Evolutionary conservation across 2,329 filamentous ascomycete species (phyloP), one percentile per base, ranked within the genome.

Genomic region (Diaporthe capsici): DNA sequence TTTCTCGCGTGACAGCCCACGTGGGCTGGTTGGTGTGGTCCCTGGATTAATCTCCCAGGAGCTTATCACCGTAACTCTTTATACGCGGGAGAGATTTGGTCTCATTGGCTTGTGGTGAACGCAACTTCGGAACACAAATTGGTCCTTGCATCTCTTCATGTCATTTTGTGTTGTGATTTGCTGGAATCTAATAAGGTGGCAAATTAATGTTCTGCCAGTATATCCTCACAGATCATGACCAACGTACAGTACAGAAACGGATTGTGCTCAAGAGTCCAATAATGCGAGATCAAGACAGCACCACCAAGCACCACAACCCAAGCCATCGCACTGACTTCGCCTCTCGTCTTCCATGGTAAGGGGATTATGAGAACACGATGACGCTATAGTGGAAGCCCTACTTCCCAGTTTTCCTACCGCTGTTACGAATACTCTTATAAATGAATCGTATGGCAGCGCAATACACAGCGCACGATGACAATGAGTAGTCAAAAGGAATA

Each of bases 1-100:
- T 34, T 17, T 65, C 47, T 39, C 63, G 63, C 75, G 57, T 79
- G 77, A 58, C 20, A 51, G 25, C 44, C 63, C 63, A 68, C 63
- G 63, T 68, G 63, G 63, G 44, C 63, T 68, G 47, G 31, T 51
- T 7, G 28, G 44, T 34, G 65, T 34, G 34, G 15, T 31, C 13
- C 65, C 39, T 12, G 31, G 47, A 0, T 25, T 68, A 53, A 68
- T 53, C 17, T 51, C 63, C 20, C 63, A 15, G 6, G 7, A 67
- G 10, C 22, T 67, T 37, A 51, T 49, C 15, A 22, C 44, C 25
- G 42, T n/a, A 61, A 61, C 17, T 31, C 25, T 47, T 31, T 10
- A 31, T 28, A 13, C 47, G 12, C 58, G n/a, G 58, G 20, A 44
- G 34, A 17, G 15, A 12, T 44, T 44, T 5, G 15, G 25, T 28